A percentile compares a stretch with the other conserved stretches of the same genome.
These are phyloP conservation scores for Serendipita indica DNA, from an alignment of 768 basidiomycete genomes.

Conservation along the genomic window DNA sequence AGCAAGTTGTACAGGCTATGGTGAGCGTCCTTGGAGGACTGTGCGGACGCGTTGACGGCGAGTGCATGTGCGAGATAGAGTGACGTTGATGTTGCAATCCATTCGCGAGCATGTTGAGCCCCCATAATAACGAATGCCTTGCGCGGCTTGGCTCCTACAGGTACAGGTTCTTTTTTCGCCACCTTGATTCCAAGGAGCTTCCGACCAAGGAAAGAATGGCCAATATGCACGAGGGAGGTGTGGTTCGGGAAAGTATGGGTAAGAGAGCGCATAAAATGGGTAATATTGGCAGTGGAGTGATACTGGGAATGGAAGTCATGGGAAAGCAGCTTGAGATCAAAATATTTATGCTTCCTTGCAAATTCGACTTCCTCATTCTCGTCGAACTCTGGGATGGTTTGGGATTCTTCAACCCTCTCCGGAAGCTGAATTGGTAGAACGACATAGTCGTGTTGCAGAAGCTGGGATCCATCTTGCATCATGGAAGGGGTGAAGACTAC, in stretches of 20 bases:
- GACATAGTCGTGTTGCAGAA: not conserved
- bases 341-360: not conserved
- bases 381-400: not conserved
- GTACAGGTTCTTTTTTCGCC: conserved; percentile 20
- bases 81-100: conserved; percentile 64
- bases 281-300: conserved; percentile 1
- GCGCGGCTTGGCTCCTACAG: conserved; percentile 14
- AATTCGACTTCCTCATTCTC: not conserved
- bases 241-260: conserved; percentile 7
- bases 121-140: conserved; percentile 51
- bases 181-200: conserved; percentile 44
- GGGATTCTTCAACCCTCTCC: too few species aligned
- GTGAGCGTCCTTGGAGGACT: conserved; percentile 17
- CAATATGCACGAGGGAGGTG: conserved; percentile 31
- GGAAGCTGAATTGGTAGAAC: not conserved
- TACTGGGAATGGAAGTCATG: conserved; percentile 7
- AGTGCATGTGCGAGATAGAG: conserved; percentile 63
- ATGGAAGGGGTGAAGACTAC: not conserved
- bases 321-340: conserved; percentile 1
- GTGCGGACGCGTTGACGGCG: conserved; percentile 34
- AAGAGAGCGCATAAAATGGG: not conserved
- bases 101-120: conserved; percentile 70
- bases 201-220: conserved; percentile 42
- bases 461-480: not conserved
- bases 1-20: conserved; percentile 9